A percentile compares a stretch with the other conserved stretches of the same genome.
These are phyloP conservation scores for Capsaspora owczarzaki DNA, from an alignment of 78 protist genomes.

Conservation along the genomic window DNA sequence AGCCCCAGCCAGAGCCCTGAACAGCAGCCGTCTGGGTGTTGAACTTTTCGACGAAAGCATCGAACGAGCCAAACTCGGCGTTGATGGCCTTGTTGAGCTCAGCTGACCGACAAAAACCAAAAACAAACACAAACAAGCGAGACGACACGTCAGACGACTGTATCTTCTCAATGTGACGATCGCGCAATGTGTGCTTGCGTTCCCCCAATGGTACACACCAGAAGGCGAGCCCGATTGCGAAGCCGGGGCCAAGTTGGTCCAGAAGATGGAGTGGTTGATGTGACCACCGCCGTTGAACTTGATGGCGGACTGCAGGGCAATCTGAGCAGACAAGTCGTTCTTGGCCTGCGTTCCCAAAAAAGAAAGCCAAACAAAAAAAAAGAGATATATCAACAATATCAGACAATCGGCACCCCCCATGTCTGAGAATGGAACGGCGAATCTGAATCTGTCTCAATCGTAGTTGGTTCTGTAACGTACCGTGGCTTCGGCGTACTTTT, in stretches of 20 bases:
- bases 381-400: background rate
- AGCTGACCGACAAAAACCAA: background rate
- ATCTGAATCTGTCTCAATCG: background rate
- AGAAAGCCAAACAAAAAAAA: background rate
- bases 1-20: conserved; percentile 86
- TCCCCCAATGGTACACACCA: too few relatives aligned
- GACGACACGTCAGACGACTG: background rate
- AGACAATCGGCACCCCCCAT: too few relatives aligned
- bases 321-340: conserved; percentile 32
- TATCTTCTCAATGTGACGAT: background rate
- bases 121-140: background rate
- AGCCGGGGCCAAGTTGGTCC: conserved; percentile 84
- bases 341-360: too few relatives aligned
- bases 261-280: conserved; percentile 87
- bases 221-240: too few relatives aligned
- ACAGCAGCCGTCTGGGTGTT: conserved; percentile 68
- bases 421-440: too few relatives aligned
- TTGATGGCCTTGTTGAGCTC: background rate
- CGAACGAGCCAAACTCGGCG: conserved; percentile 52
- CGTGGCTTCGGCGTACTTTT: conserved; percentile 26
- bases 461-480: background rate
- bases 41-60: conserved; percentile 48
- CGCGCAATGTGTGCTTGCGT: too few relatives aligned
- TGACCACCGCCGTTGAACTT: conserved; percentile 92
- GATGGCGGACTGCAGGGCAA: conserved; percentile 70